These are phyloP conservation scores for Fusarium sp. DNA, from an alignment of 2,329 filamentous ascomycete species.

Conservation along the genomic window DNA sequence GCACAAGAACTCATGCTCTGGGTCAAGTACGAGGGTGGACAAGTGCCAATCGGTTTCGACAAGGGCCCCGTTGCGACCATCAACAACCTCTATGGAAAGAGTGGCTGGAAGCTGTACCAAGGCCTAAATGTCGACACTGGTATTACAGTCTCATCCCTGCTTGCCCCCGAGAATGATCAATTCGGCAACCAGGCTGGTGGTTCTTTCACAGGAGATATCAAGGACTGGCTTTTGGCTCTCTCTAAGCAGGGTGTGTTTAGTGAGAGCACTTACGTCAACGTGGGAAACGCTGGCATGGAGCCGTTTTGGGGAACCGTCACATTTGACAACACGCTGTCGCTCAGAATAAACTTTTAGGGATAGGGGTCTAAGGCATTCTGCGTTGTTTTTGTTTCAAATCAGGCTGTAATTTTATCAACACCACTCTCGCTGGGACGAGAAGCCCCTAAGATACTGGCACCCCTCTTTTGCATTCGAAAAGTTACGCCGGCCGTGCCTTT, in stretches of 20 bases:
- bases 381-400: too few species aligned
- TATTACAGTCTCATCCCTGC: constrained; percentile 29
- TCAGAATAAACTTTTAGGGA: constrained; percentile 29
- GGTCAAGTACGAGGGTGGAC: constrained; percentile 27
- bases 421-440: neutral
- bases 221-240: constrained; percentile 33
- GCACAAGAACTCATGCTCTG: constrained; percentile 38
- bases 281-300: constrained; percentile 37
- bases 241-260: constrained; percentile 26
- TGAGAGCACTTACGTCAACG: constrained; percentile 27
- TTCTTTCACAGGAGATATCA: constrained; percentile 30
- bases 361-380: neutral
- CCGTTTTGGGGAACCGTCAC: constrained; percentile 34
- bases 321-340: constrained; percentile 27
- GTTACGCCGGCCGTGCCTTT: neutral
- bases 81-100: constrained; percentile 28
- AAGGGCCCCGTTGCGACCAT: constrained; percentile 31
- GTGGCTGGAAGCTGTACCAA: constrained; percentile 36
- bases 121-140: constrained; percentile 31
- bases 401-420: neutral
- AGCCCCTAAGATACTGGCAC: neutral
- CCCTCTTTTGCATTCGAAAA: neutral
- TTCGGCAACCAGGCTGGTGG: constrained; percentile 21
- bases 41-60: constrained; percentile 28
- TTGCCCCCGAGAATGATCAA: constrained; percentile 15